Evolutionary conservation across 169 alveolate species (phyloP).

Genomic region (Plasmodium adleri): DNA sequence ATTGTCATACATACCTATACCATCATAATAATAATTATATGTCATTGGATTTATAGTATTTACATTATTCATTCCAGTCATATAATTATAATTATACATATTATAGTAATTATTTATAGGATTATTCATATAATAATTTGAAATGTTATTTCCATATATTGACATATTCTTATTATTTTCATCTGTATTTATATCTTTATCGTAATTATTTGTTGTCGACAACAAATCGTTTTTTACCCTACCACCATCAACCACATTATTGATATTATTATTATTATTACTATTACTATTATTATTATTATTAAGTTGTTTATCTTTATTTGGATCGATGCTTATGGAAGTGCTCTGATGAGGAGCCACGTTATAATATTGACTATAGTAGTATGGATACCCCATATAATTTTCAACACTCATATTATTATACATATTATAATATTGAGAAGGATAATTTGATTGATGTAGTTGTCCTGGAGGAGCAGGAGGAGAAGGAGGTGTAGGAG

Average conservation of each 20-base stretch:
- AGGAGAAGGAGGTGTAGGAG: too few relatives aligned
- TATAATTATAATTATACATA: slow-evolving; percentile 26
- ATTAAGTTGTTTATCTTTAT: not conserved
- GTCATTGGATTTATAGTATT: not conserved
- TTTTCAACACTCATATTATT: not conserved
- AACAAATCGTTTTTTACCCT: too few relatives aligned
- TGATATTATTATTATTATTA: too few relatives aligned
- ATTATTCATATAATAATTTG: not conserved
- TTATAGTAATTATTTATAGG: slow-evolving; percentile 23
- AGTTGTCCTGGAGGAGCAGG: too few relatives aligned
- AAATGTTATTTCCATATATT: not conserved
- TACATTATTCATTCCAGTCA: not conserved
- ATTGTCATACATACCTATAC: not conserved
- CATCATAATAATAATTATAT: slow-evolving; percentile 18
- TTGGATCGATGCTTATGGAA: not conserved
- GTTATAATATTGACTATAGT: slow-evolving; percentile 16
- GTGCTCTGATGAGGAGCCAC: not conserved
- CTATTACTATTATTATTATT: not conserved
- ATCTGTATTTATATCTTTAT: slow-evolving; percentile 3
- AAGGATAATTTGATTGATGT: not conserved
- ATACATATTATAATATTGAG: slow-evolving; percentile 5
- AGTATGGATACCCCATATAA: slow-evolving; percentile 10
- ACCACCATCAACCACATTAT: too few relatives aligned
- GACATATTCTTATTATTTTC: not conserved
- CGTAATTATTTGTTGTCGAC: not conserved